These are phyloP conservation scores for Penicillium paxilli DNA, from an alignment of 495 filamentous ascomycete genomes.

Conservation along the genomic window DNA sequence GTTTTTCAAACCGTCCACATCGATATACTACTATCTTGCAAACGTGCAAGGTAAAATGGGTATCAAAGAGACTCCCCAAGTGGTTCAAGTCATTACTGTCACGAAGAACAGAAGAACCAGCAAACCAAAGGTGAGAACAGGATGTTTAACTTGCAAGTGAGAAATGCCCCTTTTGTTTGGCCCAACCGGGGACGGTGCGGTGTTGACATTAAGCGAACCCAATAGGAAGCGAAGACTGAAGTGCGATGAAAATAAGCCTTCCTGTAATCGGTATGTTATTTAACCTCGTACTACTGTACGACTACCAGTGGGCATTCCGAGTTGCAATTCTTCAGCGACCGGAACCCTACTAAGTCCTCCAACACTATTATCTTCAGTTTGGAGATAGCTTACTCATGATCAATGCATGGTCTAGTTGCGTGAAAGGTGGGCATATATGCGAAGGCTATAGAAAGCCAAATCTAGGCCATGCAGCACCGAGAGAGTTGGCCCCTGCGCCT, in stretches of 20 bases:
- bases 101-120: slow-evolving; percentile 18
- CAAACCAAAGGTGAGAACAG: slow-evolving; percentile 31
- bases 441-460: slow-evolving; percentile 25
- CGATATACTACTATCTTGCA: too few species aligned
- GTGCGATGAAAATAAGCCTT: slow-evolving; percentile 32
- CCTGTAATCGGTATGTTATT: slow-evolving; percentile 15
- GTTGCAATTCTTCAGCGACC: too few species aligned
- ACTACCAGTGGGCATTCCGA: too few species aligned
- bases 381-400: background rate
- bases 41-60: too few species aligned
- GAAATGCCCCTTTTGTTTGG: background rate
- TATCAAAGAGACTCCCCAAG: too few species aligned
- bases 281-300: background rate
- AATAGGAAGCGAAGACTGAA: slow-evolving; percentile 24
- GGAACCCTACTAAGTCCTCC: too few species aligned
- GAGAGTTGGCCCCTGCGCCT: slow-evolving; percentile 2
- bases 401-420: slow-evolving; percentile 22
- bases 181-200: background rate
- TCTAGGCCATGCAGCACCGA: background rate
- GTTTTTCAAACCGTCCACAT: too few species aligned
- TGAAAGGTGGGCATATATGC: slow-evolving; percentile 35
- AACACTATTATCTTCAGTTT: background rate
- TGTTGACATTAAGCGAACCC: background rate
- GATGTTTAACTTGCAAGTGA: slow-evolving; percentile 38
- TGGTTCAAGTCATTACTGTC: too few species aligned